Base-by-base conservation (phyloP, 305 asterid species). In the Fraxinus velutina region DNA sequence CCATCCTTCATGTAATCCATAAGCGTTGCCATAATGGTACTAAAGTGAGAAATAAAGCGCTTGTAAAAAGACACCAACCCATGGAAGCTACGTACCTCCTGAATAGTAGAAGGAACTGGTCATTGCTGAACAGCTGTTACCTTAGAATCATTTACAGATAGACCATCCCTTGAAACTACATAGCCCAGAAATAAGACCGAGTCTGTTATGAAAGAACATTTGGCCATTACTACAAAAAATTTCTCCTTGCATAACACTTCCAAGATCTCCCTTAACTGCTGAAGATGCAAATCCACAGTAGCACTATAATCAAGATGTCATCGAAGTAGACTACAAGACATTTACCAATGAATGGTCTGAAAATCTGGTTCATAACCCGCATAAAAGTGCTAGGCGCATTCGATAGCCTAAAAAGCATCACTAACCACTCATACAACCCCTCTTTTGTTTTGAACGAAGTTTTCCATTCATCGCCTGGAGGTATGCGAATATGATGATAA, bases 381-480 rank as follows among this genome's bases (percentile, higher is more conserved):
- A 81, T 81, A 24, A 81, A 81, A 6, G 75, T 77, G 12, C 74
- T 44, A 10, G 82, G 75, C 0, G 79, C 33, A 37, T 78, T 82
- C 0, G 79, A 82, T 6, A 78, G 21, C 1, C 80, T 72, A 21
- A 79, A 78, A 0, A 60, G 83, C 83, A 78, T 78, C 1, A 83
- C 79, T 9, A 72, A 2, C 83, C 83, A 78, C 29, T 78, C 80
- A 37, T 27, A 83, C 0, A 78, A n/a, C 2, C 83, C 37, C 29
- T 39, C 57, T 0, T 13, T 9, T 0, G 39, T 72, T 30, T 74
- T 78, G 32, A 73, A 83, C 0, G 52, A 0, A 2, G 73, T 29
- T 29, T 29, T 29, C 32, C 32, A 29, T 29, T 29, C 32, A 29
- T 29, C 32, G 32, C 0, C 32, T 0, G 7, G 6, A 1, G n/a